phyloP scores from a whole-genome alignment of 805 yeast species.

The Candida mattraensis region DNA sequence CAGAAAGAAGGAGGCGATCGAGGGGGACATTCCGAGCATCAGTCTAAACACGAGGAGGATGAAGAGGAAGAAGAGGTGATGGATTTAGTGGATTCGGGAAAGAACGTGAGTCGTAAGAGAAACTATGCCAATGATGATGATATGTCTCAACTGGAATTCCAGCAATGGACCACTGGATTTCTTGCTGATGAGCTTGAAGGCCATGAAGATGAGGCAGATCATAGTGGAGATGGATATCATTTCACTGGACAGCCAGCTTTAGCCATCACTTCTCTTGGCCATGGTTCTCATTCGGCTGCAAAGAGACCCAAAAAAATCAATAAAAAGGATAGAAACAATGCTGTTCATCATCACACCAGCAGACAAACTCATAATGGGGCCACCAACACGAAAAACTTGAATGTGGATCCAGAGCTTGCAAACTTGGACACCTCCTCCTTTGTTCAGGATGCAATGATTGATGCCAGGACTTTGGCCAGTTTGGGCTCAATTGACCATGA shows the following conservation, averaged over 20 bases:
- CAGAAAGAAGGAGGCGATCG: slow-evolving; percentile 19
- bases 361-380: neutral
- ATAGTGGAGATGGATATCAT: slow-evolving; percentile 13
- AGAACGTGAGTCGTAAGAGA: slow-evolving; percentile 38
- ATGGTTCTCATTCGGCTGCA: slow-evolving; percentile 5
- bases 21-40: slow-evolving; percentile 7
- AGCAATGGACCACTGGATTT: slow-evolving; percentile 54
- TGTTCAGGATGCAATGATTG: slow-evolving; percentile 69
- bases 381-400: slow-evolving; percentile 29
- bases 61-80: slow-evolving; percentile 84
- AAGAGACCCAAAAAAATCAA: slow-evolving; percentile 11
- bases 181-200: slow-evolving; percentile 42
- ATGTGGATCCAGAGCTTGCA: slow-evolving; percentile 60
- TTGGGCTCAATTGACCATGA: slow-evolving; percentile 36
- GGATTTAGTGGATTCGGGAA: slow-evolving; percentile 66
- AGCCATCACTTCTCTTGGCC: slow-evolving; percentile 17
- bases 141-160: slow-evolving; percentile 46
- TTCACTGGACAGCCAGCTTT: slow-evolving; percentile 15
- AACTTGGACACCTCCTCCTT: slow-evolving; percentile 46
- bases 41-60: slow-evolving; percentile 45
- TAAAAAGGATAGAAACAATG: slow-evolving; percentile 9
- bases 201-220: slow-evolving; percentile 18
- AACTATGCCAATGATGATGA: slow-evolving; percentile 41
- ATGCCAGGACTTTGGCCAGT: slow-evolving; percentile 62
- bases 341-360: neutral